phyloP scores from a whole-genome alignment of 352 stramenopile genomes.

The Hyaloperonospora arabidopsidis region DNA sequence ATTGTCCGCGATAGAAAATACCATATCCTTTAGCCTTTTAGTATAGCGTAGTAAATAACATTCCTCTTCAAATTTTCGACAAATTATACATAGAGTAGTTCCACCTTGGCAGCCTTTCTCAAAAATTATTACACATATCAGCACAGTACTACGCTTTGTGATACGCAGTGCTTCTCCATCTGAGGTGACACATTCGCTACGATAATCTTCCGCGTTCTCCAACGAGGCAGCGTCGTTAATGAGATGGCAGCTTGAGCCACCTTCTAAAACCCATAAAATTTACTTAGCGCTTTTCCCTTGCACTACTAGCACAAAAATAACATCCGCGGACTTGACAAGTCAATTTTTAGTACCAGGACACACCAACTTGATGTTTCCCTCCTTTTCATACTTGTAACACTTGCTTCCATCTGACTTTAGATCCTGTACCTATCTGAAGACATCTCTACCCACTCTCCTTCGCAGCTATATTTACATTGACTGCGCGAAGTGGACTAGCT shows the following conservation, averaged over 20 bases:
- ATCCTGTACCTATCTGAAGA: neutral
- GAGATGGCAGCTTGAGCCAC: neutral
- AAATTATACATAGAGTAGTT: neutral
- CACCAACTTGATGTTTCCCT: conserved; percentile 2
- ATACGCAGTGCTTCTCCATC: neutral
- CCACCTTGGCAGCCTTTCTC: neutral
- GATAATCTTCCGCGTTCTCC: neutral
- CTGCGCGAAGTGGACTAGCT: neutral
- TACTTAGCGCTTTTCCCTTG: neutral
- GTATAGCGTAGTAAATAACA: conserved; percentile 14
- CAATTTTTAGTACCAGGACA: conserved; percentile 1
- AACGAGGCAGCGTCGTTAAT: neutral
- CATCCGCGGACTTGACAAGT: neutral
- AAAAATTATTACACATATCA: neutral
- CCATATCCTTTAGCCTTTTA: conserved; percentile 13
- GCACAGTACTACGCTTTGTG: neutral
- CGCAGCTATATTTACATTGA: neutral
- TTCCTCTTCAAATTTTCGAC: conserved; percentile 12
- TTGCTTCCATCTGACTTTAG: neutral
- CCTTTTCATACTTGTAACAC: conserved; percentile 8
- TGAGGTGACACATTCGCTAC: neutral
- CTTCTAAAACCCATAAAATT: conserved; percentile 11
- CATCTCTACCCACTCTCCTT: neutral
- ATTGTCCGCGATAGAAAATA: conserved; percentile 2
- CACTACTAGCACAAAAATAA: conserved; percentile 6